Evolutionary conservation across 495 filamentous ascomycete species (phyloP), one percentile per base, ranked within the genome.

Genomic region (Jackrogersella multiformis): DNA sequence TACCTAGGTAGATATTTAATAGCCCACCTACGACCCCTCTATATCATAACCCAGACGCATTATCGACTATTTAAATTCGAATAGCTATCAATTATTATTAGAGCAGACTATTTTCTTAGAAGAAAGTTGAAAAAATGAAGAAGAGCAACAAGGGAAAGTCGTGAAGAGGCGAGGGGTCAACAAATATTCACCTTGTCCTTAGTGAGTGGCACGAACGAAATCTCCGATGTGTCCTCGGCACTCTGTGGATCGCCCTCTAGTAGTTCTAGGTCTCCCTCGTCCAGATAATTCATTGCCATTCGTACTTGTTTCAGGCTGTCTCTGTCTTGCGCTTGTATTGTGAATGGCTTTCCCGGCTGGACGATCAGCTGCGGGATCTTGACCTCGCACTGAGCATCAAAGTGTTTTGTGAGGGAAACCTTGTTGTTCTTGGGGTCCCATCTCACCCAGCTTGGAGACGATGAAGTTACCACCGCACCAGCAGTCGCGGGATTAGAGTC

Each of bases 301-400:
- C 20, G 44, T 4, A 58, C 53, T 48, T 58, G 54, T 21, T 62
- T 68, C 44, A 8, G 58, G 5, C 18, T 24, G 2, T 63, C 23
- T 7, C 32, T 53, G 4, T 54, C 13, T 6, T 15, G 36, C 1
- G 21, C 54, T 30, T 63, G 52, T 32, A 68, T 62, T 16, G 49
- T 18, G 18, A 68, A 68, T 0, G 58, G 58, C 18, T 68, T 63
- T n/a, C 20, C 53, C n/a, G 65, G 30, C 6, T 62, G 53, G 5
- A 16, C 2, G 8, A 62, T 62, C 5, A 63, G 21, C 5, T 46
- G 46, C 1, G 53, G 52, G 2, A 63, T 34, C 45, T 54, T 68
- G 30, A 68, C 65, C 48, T 68, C 65, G 24, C 65, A 68, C 9
- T 21, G 59, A 8, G 10, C 15, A 15, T 68, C 58, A 4, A 68